These are phyloP conservation scores for Paecilomyces sp. DNA, from an alignment of 2,329 filamentous ascomycete genomes.

Conservation along the genomic window DNA sequence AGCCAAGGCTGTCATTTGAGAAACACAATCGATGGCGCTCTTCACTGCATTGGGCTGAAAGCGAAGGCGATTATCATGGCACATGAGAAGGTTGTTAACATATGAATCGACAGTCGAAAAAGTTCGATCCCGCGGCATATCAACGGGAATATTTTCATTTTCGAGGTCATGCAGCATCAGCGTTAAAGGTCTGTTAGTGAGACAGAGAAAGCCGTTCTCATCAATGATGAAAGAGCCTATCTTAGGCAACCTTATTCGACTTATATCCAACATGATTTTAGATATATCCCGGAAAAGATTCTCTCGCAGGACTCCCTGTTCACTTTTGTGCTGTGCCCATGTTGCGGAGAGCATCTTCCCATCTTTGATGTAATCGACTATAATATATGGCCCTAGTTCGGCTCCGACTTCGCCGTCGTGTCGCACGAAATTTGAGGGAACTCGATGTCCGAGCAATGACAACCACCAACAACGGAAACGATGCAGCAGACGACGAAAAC, in stretches of 20 bases:
- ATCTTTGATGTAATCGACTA: constrained; percentile 6
- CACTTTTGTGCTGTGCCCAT: constrained; percentile 3
- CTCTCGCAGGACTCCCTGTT: constrained; percentile 4
- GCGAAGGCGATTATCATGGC: constrained; percentile 27
- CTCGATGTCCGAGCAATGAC: neutral
- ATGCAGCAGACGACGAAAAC: constrained; percentile 4
- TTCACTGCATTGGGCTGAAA: constrained; percentile 26
- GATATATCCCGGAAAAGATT: constrained; percentile 8
- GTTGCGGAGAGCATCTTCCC: constrained; percentile 8
- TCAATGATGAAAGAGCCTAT: constrained; percentile 28
- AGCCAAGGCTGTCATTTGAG: constrained; percentile 22
- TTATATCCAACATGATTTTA: constrained; percentile 9
- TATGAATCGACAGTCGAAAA: constrained; percentile 24
- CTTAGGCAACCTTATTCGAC: constrained; percentile 15
- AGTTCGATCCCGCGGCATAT: constrained; percentile 23
- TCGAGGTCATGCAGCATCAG: constrained; percentile 21
- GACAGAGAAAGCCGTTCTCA: constrained; percentile 12
- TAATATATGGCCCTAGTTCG: constrained; percentile 4
- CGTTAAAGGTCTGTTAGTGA: constrained; percentile 19
- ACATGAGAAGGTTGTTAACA: constrained; percentile 22
- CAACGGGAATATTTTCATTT: constrained; percentile 24
- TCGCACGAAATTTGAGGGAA: constrained; percentile 5
- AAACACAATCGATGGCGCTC: constrained; percentile 18
- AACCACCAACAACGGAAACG: constrained; percentile 2
- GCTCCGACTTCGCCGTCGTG: neutral